Base-by-base conservation (phyloP, 495 filamentous ascomycete species). In the Penicillium subrubescens region DNA sequence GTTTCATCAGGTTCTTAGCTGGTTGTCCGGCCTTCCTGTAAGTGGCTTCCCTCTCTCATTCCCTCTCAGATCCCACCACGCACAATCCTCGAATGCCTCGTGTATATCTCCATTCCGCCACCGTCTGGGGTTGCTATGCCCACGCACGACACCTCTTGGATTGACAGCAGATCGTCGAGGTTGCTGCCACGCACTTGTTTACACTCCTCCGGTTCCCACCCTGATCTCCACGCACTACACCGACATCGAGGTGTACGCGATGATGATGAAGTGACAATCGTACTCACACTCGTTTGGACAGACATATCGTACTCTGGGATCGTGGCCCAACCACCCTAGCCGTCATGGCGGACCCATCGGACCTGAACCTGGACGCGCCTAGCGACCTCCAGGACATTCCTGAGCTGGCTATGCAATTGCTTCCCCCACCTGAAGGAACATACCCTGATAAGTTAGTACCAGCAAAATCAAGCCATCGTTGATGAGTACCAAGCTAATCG, bases 301-400 rank as follows among this genome's bases (percentile, higher is more conserved):
- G 51, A 60, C 56, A 52, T 50, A 61, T 52, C 59, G 31, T 41
- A 19, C 15, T 37, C 34, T 51, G 58, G 62, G 56, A 62, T 19
- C 25, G 64, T 60, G 66, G 71, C 50, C 31, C 63, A 51, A 52
- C 64, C 35, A 48, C 50, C 57, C 51, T 61, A 62, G 66, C 65
- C 64, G 66, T 44, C 65, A 81, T 82, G 79, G 71, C 79, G 53
- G 78, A 81, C 69, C 70, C 77, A 44, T 68, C 74, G 43, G 80
- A 81, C 67, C 69, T 82, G 50, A 81, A 80, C 68, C 68, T 80
- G 54, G 80, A 83, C 65, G 80, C 78, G 59, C 79, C 78, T 17
- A 81, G 78, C 67, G 80, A 83, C 67, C 77, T 83, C 62, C 78
- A 81, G 63, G 80, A 83, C 61, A 82, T 83, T 69, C 78, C 80